Base-by-base conservation (phyloP, 1,284 basidiomycete genomes). In the Boletus sp. region DNA sequence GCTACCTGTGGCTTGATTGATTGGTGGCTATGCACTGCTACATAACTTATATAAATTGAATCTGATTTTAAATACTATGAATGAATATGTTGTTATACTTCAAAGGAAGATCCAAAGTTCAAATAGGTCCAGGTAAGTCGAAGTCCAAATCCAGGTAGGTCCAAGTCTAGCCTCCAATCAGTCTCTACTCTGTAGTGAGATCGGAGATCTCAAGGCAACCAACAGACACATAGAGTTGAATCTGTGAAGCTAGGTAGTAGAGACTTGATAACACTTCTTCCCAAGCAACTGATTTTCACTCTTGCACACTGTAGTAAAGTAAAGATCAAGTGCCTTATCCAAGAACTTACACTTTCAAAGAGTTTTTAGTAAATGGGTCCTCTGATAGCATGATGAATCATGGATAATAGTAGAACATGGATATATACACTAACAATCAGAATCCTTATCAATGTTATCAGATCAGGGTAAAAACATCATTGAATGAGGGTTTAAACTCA, bases 181-280 rank as follows among this genome's bases (percentile, higher is more conserved):
- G 44, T 59, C 57, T 59, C 30, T 11, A 28, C n/a, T 19, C 52
- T 56, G 52, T 59, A 43, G 52, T 56, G 35, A 1, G 11, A 49
- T 56, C 53, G 49, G 53, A 59, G 60, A 40, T 55, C 48, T 28
- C 27, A 46, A 27, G 33, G 8, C 59, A 55, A 63, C 60, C 55
- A 55, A 47, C 30, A 21, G 16, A 63, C 55, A 63, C 52, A 63
- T 30, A 63, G 56, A 63, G 61, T 63, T 63, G 56, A 63, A 56
- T 63, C 61, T 63, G 49, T 63, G 49, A 58, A 63, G 61, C 60
- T 17, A 52, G 61, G 31, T 57, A 63, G 62, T 62, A 63, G 60
- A 23, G 31, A 63, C 61, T 63, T 63, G 52, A 58, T 40, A 2
- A 19, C 27, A 56, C 55, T 40, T 56, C 55, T 56, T 56, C 35